Evolutionary conservation across 2,329 filamentous ascomycete species (phyloP).

Genomic region (Septoria linicola): DNA sequence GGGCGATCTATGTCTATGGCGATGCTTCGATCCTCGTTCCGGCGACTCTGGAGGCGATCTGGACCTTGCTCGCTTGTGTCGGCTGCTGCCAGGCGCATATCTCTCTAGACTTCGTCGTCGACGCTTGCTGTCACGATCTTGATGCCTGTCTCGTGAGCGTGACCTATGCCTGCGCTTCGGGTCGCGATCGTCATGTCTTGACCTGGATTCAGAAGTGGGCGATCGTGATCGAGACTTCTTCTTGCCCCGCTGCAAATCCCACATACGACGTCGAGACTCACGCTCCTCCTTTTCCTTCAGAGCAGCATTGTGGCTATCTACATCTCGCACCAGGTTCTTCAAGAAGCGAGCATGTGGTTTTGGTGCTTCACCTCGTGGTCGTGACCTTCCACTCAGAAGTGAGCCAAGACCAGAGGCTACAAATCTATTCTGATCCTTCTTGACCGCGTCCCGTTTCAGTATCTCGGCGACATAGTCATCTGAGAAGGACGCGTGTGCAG

Average conservation of each 20-base stretch:
- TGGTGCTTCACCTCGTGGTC: slow-evolving; percentile 50
- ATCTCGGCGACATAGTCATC: slow-evolving; percentile 79
- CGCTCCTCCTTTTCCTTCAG: slow-evolving; percentile 79
- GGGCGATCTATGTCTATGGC: neutral
- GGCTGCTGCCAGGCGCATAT: slow-evolving; percentile 10
- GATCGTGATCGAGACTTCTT: slow-evolving; percentile 16
- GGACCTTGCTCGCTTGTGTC: slow-evolving; percentile 12
- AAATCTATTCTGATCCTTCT: slow-evolving; percentile 42
- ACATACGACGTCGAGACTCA: slow-evolving; percentile 71
- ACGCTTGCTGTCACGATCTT: slow-evolving; percentile 1
- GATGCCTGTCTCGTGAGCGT: neutral
- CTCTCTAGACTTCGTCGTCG: neutral
- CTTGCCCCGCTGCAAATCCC: slow-evolving; percentile 47
- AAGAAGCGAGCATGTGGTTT: slow-evolving; percentile 93
- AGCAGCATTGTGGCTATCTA: slow-evolving; percentile 83
- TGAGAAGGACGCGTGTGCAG: slow-evolving; percentile 38
- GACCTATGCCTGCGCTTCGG: slow-evolving; percentile 3
- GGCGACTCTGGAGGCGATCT: slow-evolving; percentile 9
- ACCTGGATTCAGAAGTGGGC: slow-evolving; percentile 4
- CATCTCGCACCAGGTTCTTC: slow-evolving; percentile 82
- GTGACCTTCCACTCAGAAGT: slow-evolving; percentile 13
- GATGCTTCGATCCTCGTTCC: slow-evolving; percentile 1
- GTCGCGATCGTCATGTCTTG: slow-evolving; percentile 3
- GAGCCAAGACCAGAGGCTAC: slow-evolving; percentile 17
- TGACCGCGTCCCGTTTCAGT: slow-evolving; percentile 75